Percentiles rank a stretch among this genome's conserved stretches.
Conservation (phyloP, 371 early-diverging fungal genomes). For the Blastocladiella emersonii region DNA sequence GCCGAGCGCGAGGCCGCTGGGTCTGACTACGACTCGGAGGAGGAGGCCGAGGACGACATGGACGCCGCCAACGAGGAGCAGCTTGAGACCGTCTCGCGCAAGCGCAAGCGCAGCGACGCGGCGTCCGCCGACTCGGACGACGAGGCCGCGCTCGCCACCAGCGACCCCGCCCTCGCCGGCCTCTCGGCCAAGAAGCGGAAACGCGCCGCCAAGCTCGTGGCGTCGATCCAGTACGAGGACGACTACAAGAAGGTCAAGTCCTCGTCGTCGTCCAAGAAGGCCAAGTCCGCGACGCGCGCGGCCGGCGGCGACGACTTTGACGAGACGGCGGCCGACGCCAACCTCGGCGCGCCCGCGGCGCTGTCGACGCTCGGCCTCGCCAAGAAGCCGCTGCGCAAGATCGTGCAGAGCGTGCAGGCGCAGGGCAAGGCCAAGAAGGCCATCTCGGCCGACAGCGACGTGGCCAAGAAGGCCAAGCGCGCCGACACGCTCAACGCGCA, state of each 20-base stretch:
- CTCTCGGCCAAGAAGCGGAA: slow-evolving; percentile 14
- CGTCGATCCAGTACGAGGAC: slow-evolving; percentile 53
- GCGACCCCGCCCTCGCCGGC: neutral
- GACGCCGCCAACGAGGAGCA: no score
- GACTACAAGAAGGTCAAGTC: neutral
- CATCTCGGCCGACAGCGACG: slow-evolving; percentile 7
- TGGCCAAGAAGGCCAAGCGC: slow-evolving; percentile 2
- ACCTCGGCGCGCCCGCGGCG: neutral
- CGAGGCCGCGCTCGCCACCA: slow-evolving; percentile 16
- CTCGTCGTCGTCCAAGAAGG: neutral
- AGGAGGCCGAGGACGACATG: neutral
- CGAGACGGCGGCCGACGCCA: neutral
- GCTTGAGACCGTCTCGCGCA: neutral
- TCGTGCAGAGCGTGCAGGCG: slow-evolving; percentile 1
- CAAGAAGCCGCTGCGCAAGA: neutral
- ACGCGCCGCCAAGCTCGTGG: slow-evolving; percentile 21
- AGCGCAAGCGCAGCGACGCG: neutral
- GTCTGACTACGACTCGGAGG: slow-evolving; percentile 31
- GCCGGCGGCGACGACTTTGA: neutral
- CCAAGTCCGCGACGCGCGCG: no score
- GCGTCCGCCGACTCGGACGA: neutral
- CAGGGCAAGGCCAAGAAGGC: neutral
- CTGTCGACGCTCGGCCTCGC: neutral
- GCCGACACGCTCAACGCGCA: neutral
- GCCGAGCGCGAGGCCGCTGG: slow-evolving; percentile 54